Evolutionary conservation across 768 basidiomycete genomes (phyloP).

Genomic region (Mycena galericulata): DNA sequence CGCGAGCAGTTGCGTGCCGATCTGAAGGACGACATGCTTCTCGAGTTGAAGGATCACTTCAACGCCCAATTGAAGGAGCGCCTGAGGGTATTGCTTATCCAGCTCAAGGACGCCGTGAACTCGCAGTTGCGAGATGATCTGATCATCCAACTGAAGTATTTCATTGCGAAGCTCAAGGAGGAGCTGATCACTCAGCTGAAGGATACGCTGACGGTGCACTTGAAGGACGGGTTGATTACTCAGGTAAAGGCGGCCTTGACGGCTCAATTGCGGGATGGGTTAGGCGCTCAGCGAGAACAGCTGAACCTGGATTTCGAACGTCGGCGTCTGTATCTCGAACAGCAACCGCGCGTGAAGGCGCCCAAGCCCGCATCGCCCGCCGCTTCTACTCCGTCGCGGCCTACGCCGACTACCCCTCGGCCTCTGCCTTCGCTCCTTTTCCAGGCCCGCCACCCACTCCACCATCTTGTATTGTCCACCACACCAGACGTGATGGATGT

Average conservation of each 20-base stretch:
- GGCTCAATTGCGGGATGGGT: slow-evolving; percentile 32
- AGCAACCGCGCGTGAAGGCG: slow-evolving; percentile 27
- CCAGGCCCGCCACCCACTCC: slow-evolving; percentile 33
- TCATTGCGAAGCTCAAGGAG: slow-evolving; percentile 36
- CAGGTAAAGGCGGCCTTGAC: slow-evolving; percentile 35
- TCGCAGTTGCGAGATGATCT: slow-evolving; percentile 34
- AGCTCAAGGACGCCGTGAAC: slow-evolving; percentile 30
- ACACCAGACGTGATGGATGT: slow-evolving; percentile 29
- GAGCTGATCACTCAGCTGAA: slow-evolving; percentile 34
- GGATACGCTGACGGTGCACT: slow-evolving; percentile 33
- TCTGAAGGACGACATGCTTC: slow-evolving; percentile 30
- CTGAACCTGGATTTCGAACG: slow-evolving; percentile 37
- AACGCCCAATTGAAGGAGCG: slow-evolving; percentile 29
- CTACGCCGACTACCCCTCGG: slow-evolving; percentile 23
- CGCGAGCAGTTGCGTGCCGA: slow-evolving; percentile 32
- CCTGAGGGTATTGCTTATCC: slow-evolving; percentile 25
- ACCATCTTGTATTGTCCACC: slow-evolving; percentile 32
- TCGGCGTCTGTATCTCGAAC: slow-evolving; percentile 32
- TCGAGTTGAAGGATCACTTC: slow-evolving; percentile 31
- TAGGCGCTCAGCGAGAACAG: slow-evolving; percentile 35
- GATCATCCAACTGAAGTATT: slow-evolving; percentile 34
- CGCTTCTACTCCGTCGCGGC: slow-evolving; percentile 21
- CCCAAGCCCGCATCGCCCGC: slow-evolving; percentile 24
- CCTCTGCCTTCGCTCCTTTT: slow-evolving; percentile 26
- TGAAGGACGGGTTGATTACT: slow-evolving; percentile 35